These are phyloP conservation scores for Penicillium odoratum DNA, from an alignment of 495 filamentous ascomycete genomes.

Conservation along the genomic window DNA sequence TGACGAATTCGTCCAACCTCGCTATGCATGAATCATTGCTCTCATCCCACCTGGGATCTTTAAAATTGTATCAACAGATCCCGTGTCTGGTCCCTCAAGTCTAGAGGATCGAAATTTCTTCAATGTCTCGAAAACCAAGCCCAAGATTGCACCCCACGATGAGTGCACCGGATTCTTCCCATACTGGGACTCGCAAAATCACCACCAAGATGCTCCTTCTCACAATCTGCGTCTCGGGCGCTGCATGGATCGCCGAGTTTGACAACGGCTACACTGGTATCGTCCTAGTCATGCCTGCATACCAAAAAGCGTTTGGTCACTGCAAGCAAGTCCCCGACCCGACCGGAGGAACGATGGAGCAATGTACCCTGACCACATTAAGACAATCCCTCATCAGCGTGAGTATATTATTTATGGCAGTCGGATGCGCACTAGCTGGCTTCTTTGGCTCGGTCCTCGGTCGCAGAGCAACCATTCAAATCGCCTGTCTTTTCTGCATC, in stretches of 20 bases:
- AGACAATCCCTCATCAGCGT: slow-evolving; percentile 30
- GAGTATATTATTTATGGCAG: slow-evolving; percentile 25
- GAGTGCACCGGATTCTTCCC: not conserved
- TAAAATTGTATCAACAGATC: too few relatives aligned
- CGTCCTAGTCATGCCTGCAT: slow-evolving; percentile 29
- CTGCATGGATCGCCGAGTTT: slow-evolving; percentile 30
- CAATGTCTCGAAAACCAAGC: not conserved
- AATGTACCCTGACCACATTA: slow-evolving; percentile 22
- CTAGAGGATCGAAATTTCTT: not conserved
- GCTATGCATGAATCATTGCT: not conserved
- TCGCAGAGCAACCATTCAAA: slow-evolving; percentile 3
- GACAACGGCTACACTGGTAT: slow-evolving; percentile 27
- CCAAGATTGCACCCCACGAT: not conserved
- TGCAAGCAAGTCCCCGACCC: slow-evolving; percentile 18
- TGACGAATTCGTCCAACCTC: not conserved
- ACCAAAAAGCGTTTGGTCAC: slow-evolving; percentile 23
- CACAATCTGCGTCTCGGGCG: slow-evolving; percentile 21
- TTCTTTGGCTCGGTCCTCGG: slow-evolving; percentile 18
- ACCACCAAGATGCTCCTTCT: not conserved
- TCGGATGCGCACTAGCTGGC: slow-evolving; percentile 25
- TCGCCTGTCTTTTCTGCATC: slow-evolving; percentile 3
- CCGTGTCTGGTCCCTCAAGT: not conserved
- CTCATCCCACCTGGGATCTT: not conserved
- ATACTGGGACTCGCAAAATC: not conserved
- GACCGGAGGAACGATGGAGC: slow-evolving; percentile 2